Evolutionary conservation across 805 yeast genomes (phyloP).

Genomic region (Ogataea nitratoaversa): DNA sequence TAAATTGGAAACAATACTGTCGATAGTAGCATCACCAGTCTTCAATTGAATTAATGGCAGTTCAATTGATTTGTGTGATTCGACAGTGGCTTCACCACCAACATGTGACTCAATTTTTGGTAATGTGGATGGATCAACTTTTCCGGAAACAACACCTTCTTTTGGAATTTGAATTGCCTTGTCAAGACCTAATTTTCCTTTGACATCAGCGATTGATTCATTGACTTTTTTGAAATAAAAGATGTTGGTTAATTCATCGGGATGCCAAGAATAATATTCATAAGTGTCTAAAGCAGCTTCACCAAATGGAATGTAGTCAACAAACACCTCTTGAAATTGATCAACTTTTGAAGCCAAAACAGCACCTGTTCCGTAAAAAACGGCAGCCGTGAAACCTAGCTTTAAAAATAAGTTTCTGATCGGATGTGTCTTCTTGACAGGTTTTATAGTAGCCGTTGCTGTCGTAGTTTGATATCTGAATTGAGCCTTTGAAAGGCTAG

Average conservation of each 20-base stretch:
- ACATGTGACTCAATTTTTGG: conserved; percentile 4
- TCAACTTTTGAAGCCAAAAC: conserved; percentile 53
- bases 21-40: conserved; percentile 31
- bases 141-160: conserved; percentile 34
- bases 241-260: conserved; percentile 14
- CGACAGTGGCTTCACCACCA: conserved; percentile 10
- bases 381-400: conserved; percentile 22
- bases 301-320: conserved; percentile 62
- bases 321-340: conserved; percentile 55
- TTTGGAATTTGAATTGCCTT: conserved; percentile 37
- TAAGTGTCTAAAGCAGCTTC: conserved; percentile 47
- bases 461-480: conserved; percentile 22
- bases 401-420: conserved; percentile 25
- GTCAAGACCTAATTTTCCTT: conserved; percentile 37
- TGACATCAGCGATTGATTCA: conserved; percentile 31
- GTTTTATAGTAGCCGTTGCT: conserved; percentile 14
- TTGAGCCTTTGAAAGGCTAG: conserved; percentile 8
- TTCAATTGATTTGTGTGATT: conserved; percentile 9
- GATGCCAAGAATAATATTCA: conserved; percentile 35
- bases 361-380: conserved; percentile 56
- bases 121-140: conserved; percentile 22
- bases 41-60: conserved; percentile 30
- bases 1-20: conserved; percentile 31
- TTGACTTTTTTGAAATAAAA: conserved; percentile 16
- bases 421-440: conserved; percentile 21